Base-by-base conservation (phyloP, 345 rosid genomes). In the Lenwebbia sp. region DNA sequence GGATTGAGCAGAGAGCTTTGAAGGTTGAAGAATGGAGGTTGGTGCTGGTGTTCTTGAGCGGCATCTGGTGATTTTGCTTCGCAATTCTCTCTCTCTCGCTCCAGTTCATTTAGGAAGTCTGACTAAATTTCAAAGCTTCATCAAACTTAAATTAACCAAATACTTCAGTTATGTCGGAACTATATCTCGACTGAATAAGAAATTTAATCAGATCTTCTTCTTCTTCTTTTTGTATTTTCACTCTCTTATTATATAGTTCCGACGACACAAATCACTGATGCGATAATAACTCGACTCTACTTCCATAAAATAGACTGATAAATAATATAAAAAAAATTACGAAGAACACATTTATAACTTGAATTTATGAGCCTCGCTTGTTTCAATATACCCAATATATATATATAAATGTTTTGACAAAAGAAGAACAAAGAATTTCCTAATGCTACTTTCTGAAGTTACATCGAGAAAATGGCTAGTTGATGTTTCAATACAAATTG, bases 31-130 rank as follows among this genome's bases (percentile, higher is more conserved):
- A 37, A 54, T 83, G 85, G 22, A 88, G 22, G 60, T 30, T 26
- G 53, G 86, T 30, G 75, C 86, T 76, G 85, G 83, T 84, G 87
- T 51, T 85, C 89, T 92, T 90, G 11, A 86, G 54, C 30, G 88
- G 90, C 93, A 90, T 92, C 78, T 52, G 58, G 50, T 75, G 87
- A 30, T 13, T 51, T 7, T n/a, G 37, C 28, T 57, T 37, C 22
- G 86, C 23, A 58, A 26, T 25, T 7, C 25, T 54, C 25, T 49
- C 51, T 10, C 13, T 49, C 12, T 10, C 50, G 51, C 51, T 49
- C 1, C 47, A 44, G 47, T 44, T 6, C 47, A 44, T 44, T 44
- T 44, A 44, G 47, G 1, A 44, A 0, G 5, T 28, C 15, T 60
- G 4, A 62, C 7, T 30, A 62, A 62, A 19, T 65, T 30, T 33